Evolutionary conservation across 2,329 filamentous ascomycete genomes (phyloP), one percentile per base, ranked within the genome.

Genomic region (Calonectria crousiana): DNA sequence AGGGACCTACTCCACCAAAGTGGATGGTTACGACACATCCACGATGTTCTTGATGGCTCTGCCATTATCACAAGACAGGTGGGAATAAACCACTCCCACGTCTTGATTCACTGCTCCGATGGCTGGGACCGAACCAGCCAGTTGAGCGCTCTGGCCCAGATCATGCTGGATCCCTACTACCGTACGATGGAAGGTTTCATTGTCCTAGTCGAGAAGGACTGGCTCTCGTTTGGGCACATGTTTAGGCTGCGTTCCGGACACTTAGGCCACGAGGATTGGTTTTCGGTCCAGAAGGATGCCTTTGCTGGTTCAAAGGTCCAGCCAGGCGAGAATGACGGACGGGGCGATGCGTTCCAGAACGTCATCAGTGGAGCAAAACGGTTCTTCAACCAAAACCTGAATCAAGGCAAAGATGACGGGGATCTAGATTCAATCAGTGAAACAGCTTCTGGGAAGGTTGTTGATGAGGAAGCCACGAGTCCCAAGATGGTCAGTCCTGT

Each of bases 41-140:
- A 91, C 28, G 92, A 93, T 34, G 92, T 99, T 58, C 87, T 99
- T 20, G 94, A 97, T 75, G 97, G 97, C 1, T 93, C 95, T 8
- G 91, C 93, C 64, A 88, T 97, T 71, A 98, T 98, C 78, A 94
- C 96, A 36, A 90, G 94, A 38, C 95, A 97, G 80, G 93, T 99
- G 41, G 97, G 95, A 36, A 93, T 98, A 72, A 94, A 95, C 77
- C 96, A 98, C 82, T 98, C 96, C 1, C 95, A 99, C 83, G 96
- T 98, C 14, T 87, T 99, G 58, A 98, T 99, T 64, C 97, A 99
- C 85, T 99, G 97, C 85, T 98, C 97, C 2, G 97, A 99, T 84
- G 97, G 97, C 5, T 99, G 97, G 97, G 97, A 99, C 85, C 93
- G 97, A 66, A 99, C 97, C 10, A 96, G 95, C 81, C 97, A 99